A percentile compares a stretch with the other conserved stretches of the same genome.
Conservation (phyloP, 2,329 filamentous ascomycete genomes). For the Aureobasidium sp. region DNA sequence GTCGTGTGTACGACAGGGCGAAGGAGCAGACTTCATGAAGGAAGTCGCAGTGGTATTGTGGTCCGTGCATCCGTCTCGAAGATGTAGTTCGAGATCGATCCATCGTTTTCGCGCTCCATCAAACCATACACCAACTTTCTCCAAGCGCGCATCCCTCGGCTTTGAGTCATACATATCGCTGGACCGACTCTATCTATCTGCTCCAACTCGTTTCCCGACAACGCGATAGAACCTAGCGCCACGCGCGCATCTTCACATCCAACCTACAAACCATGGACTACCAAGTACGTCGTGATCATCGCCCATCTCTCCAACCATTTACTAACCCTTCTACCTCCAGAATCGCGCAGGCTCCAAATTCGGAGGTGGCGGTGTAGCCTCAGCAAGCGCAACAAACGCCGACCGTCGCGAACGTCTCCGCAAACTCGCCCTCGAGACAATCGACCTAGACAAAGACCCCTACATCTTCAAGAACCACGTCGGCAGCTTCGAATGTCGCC, state of each 20-base stretch:
- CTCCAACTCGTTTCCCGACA: not conserved
- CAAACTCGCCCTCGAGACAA: slow-evolving; percentile 96
- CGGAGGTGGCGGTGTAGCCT: slow-evolving; percentile 93
- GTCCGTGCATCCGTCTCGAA: not conserved
- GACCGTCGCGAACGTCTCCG: slow-evolving; percentile 95
- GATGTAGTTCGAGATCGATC: not conserved
- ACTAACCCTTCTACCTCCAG: slow-evolving; percentile 40
- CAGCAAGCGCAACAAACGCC: slow-evolving; percentile 85
- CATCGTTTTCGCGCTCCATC: not conserved
- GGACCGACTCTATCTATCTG: not conserved
- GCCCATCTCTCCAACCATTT: not conserved
- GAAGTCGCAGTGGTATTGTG: slow-evolving; percentile 1
- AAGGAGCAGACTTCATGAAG: not conserved
- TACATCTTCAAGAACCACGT: slow-evolving; percentile 99
- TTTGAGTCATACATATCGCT: not conserved
- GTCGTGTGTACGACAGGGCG: not conserved
- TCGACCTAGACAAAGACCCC: slow-evolving; percentile 98
- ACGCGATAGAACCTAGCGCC: not conserved
- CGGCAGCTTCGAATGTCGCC: slow-evolving; percentile 92
- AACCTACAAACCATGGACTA: slow-evolving; percentile 40
- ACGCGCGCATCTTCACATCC: not conserved
- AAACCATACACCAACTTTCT: not conserved
- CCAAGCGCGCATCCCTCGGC: not conserved
- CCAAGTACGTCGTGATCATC: slow-evolving; percentile 33
- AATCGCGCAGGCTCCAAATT: slow-evolving; percentile 97